Evolutionary conservation across 257 asterid species (phyloP).

Genomic region (Plantago ovata): DNA sequence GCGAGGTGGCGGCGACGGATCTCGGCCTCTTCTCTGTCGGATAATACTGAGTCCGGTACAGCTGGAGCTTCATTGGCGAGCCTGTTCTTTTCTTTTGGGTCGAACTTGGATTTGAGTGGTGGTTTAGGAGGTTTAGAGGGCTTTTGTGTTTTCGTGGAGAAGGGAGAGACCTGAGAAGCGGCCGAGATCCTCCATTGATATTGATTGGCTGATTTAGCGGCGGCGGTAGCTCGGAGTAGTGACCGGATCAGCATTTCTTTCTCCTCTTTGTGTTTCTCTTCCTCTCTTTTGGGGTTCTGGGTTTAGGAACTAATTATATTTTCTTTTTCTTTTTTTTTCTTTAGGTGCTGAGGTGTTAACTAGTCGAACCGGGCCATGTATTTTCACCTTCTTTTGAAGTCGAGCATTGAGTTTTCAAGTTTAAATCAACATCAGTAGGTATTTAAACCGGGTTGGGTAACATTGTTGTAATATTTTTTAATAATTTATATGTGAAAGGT

Average conservation of each 20-base stretch:
- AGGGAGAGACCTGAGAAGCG: conserved; percentile 22
- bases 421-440: too few relatives aligned
- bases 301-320: too few relatives aligned
- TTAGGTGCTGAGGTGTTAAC: too few relatives aligned
- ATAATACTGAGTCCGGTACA: conserved; percentile 25
- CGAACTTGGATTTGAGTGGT: conserved; percentile 34
- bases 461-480: too few relatives aligned
- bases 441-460: too few relatives aligned
- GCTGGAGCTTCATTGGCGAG: conserved; percentile 33
- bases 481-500: too few relatives aligned
- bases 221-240: conserved; percentile 56
- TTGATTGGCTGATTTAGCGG: conserved; percentile 28
- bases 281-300: too few relatives aligned
- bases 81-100: conserved; percentile 4
- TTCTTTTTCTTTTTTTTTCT: too few relatives aligned
- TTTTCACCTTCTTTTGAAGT: too few relatives aligned
- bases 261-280: not conserved
- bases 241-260: conserved; percentile 58
- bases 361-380: too few relatives aligned
- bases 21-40: conserved; percentile 41
- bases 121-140: conserved; percentile 30
- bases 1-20: conserved; percentile 68
- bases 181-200: not conserved
- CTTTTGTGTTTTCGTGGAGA: conserved; percentile 49
- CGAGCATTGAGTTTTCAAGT: too few relatives aligned